Evolutionary conservation across 2,329 filamentous ascomycete species (phyloP).

Genomic region (Aureobasidium lini): DNA sequence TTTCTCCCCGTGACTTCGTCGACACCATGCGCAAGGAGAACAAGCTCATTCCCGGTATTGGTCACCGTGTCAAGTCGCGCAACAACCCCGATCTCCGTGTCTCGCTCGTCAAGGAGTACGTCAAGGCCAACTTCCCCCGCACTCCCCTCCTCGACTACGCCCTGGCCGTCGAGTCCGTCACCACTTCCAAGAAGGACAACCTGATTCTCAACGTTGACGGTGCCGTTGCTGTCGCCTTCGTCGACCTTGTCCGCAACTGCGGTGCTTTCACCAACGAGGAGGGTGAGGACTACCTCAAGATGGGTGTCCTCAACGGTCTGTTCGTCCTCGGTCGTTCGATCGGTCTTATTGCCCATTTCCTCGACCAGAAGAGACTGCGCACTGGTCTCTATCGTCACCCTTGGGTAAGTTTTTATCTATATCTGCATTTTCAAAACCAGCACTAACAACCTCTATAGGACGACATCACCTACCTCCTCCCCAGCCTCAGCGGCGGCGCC

Average conservation of each 20-base stretch:
- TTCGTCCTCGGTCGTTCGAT: slow-evolving; percentile 97
- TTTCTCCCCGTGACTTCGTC: slow-evolving; percentile 97
- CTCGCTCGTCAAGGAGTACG: slow-evolving; percentile 98
- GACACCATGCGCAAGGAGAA: slow-evolving; percentile 99
- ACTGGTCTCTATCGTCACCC: slow-evolving; percentile 96
- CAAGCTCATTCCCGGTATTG: slow-evolving; percentile 99
- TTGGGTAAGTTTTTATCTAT: slow-evolving; percentile 16
- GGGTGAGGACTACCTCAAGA: slow-evolving; percentile 96
- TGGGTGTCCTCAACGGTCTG: slow-evolving; percentile 98
- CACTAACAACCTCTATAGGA: slow-evolving; percentile 56
- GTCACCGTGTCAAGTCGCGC: slow-evolving; percentile 98
- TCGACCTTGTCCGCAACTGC: slow-evolving; percentile 94
- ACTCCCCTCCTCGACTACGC: slow-evolving; percentile 99
- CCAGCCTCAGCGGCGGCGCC: slow-evolving; percentile 63
- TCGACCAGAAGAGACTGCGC: slow-evolving; percentile 98
- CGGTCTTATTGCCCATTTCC: slow-evolving; percentile 98
- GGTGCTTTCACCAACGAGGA: slow-evolving; percentile 94
- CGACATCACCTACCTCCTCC: slow-evolving; percentile 91
- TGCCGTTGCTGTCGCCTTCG: slow-evolving; percentile 97
- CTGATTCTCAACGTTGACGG: slow-evolving; percentile 98
- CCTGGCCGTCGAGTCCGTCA: slow-evolving; percentile 93
- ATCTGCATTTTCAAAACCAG: not conserved
- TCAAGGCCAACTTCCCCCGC: slow-evolving; percentile 92
- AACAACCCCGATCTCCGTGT: slow-evolving; percentile 99
- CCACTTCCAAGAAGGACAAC: slow-evolving; percentile 99